Conservation (phyloP, 2,329 filamentous ascomycete species). For the Trichoderma koningii region DNA sequence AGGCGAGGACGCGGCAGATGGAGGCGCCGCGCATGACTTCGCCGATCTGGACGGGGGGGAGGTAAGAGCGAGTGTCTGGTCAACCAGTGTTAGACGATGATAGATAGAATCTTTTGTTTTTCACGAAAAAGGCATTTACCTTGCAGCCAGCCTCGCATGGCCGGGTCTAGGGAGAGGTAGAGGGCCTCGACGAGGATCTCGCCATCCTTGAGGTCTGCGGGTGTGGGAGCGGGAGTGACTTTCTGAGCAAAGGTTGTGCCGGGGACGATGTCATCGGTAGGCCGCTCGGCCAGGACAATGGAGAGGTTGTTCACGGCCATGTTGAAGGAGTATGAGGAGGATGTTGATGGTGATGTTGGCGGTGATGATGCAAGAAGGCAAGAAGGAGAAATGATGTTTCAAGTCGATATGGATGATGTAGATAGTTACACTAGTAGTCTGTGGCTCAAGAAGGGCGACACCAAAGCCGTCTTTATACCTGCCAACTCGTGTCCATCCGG, state of each 20-base stretch:
- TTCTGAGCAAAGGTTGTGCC: slow-evolving; percentile 65
- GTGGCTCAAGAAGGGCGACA: not conserved
- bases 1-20: slow-evolving; percentile 63
- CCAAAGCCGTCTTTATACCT: slow-evolving; percentile 22
- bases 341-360: not conserved
- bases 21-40: slow-evolving; percentile 67
- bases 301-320: slow-evolving; percentile 51
- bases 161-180: slow-evolving; percentile 71
- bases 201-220: slow-evolving; percentile 60
- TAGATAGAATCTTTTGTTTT: too few species aligned
- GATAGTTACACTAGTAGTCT: not conserved
- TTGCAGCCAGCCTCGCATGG: slow-evolving; percentile 74
- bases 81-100: not conserved
- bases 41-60: slow-evolving; percentile 68
- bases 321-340: slow-evolving; percentile 26
- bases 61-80: slow-evolving; percentile 57
- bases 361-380: not conserved
- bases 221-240: slow-evolving; percentile 52
- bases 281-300: slow-evolving; percentile 65
- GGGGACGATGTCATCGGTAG: slow-evolving; percentile 60
- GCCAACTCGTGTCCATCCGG: not conserved
- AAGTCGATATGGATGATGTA: not conserved
- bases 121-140: too few species aligned
- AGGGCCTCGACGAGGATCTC: slow-evolving; percentile 62
- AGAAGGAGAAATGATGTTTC: not conserved